Conservation (phyloP, 225 moss, liverwort and hornwort species). For the Lunularia cruciata region DNA sequence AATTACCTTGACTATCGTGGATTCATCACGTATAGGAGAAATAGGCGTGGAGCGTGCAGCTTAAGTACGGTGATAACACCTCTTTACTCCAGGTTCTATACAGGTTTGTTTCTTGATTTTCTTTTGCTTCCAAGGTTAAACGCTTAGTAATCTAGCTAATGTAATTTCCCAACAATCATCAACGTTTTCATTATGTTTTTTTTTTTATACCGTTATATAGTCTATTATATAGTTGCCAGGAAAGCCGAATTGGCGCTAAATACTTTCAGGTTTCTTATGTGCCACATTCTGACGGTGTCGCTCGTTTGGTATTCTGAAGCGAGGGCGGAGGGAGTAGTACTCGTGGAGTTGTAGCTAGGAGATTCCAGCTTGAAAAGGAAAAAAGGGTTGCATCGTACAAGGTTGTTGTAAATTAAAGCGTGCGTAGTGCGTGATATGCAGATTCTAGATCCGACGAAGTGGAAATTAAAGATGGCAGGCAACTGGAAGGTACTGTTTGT, state of each 20-base stretch:
- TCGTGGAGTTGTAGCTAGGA: not conserved
- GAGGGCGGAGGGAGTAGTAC: slow-evolving; percentile 9
- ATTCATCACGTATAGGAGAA: not conserved
- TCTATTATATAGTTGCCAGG: not conserved
- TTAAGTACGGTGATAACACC: not conserved
- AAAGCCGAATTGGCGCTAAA: not conserved
- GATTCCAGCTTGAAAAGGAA: not conserved
- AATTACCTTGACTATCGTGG: slow-evolving; percentile 1
- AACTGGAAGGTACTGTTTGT: slow-evolving; percentile 1
- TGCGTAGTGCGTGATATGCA: too few relatives aligned
- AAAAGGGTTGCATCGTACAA: not conserved
- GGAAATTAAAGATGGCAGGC: slow-evolving; percentile 5
- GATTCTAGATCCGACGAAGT: too few relatives aligned
- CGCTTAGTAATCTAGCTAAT: too few relatives aligned
- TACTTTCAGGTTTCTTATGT: slow-evolving; percentile 1
- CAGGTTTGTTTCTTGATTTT: not conserved
- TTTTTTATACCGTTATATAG: not conserved
- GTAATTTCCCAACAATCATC: too few relatives aligned
- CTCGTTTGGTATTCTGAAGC: slow-evolving; percentile 15
- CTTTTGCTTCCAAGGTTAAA: not conserved
- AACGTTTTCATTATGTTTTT: not conserved
- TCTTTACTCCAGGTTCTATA: not conserved
- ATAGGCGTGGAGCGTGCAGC: not conserved
- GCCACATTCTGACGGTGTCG: slow-evolving; percentile 1
- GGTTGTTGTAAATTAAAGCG: too few relatives aligned